phyloP scores from a whole-genome alignment of 2,329 filamentous ascomycete species.

The Pseudogymnoascus verrucosus region DNA sequence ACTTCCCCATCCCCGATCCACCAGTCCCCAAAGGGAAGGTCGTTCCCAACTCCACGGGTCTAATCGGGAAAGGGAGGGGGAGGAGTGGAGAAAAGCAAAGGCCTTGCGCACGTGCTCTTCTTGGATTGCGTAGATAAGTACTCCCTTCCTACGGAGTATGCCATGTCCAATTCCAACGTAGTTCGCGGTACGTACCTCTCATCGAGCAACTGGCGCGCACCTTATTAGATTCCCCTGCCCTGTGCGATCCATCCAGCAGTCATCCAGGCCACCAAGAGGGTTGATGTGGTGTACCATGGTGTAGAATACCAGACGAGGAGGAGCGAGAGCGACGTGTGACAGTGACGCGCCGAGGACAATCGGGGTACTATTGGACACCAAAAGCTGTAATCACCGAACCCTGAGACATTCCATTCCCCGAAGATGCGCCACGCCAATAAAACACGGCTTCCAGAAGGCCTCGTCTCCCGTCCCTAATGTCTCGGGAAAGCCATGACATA shows the following conservation, averaged over 20 bases:
- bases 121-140: background rate
- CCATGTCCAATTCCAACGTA: background rate
- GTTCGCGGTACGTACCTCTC: background rate
- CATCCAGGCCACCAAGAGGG: background rate
- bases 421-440: background rate
- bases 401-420: background rate
- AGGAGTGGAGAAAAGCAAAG: background rate
- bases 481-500: background rate
- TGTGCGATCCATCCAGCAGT: background rate
- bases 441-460: background rate
- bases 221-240: slow-evolving; percentile 2
- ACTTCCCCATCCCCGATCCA: background rate
- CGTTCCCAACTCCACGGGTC: background rate
- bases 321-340: background rate
- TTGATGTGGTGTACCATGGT: background rate
- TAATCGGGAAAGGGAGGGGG: background rate
- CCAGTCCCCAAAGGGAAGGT: slow-evolving; percentile 3
- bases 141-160: background rate
- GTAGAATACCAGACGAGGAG: background rate
- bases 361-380: background rate
- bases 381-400: background rate
- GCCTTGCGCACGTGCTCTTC: background rate
- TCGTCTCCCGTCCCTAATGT: background rate
- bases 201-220: background rate
- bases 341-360: background rate